A percentile compares a stretch with the other conserved stretches of the same genome.
Evolutionary conservation across 768 basidiomycete genomes (phyloP).

Genomic region (Roridomyces roridus): DNA sequence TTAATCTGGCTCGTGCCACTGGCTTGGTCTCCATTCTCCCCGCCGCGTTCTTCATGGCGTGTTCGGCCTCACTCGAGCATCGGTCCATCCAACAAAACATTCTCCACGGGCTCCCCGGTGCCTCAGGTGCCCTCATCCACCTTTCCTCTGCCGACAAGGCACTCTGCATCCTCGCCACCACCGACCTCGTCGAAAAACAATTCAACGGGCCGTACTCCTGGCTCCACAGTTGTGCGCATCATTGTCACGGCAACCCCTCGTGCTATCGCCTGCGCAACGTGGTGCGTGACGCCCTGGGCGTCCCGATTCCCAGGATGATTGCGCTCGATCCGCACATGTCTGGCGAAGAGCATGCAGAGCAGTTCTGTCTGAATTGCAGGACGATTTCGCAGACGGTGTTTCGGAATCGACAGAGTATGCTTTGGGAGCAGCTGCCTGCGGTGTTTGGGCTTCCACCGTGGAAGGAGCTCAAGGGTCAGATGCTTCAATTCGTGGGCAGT

Average conservation of each 20-base stretch:
- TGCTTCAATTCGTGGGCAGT: neutral
- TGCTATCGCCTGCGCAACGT: too few species aligned
- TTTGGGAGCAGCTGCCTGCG: neutral
- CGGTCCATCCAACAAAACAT: neutral
- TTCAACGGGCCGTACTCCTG: too few species aligned
- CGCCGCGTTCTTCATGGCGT: neutral
- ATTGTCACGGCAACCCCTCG: too few species aligned
- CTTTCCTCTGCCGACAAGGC: neutral
- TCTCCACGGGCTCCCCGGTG: neutral
- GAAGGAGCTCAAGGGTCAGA: neutral
- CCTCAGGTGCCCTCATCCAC: neutral
- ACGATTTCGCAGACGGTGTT: too few species aligned
- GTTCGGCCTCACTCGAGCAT: neutral
- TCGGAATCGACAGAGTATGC: neutral
- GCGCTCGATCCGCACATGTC: too few species aligned
- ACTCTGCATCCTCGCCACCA: neutral
- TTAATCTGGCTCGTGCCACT: neutral
- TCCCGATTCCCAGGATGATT: too few species aligned
- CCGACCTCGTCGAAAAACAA: too few species aligned
- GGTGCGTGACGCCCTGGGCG: too few species aligned
- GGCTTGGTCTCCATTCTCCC: conserved; percentile 2
- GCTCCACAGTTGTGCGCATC: too few species aligned
- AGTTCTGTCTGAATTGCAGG: too few species aligned
- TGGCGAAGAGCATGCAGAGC: too few species aligned
- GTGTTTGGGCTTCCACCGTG: neutral